Evolutionary conservation across 306 rosid species (phyloP).

Genomic region (Cercis canadensis): DNA sequence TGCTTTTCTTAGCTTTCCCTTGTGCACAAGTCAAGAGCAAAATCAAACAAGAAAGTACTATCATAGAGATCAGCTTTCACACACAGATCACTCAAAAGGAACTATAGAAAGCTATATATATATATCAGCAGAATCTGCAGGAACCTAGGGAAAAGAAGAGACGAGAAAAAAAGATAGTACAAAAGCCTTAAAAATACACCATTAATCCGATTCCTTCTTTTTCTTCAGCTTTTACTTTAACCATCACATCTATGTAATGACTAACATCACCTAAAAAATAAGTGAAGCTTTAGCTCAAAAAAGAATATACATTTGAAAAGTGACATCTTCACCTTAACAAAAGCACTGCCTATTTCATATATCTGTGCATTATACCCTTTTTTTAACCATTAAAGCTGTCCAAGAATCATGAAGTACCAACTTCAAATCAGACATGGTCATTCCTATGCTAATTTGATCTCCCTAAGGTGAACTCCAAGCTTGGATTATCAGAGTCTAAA

Average conservation of each 20-base stretch:
- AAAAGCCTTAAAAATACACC: constrained; percentile 42
- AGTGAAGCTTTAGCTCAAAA: constrained; percentile 49
- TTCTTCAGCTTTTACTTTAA: constrained; percentile 57
- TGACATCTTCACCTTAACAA: constrained; percentile 48
- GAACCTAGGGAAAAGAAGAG: constrained; percentile 41
- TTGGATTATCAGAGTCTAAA: constrained; percentile 53
- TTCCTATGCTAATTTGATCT: constrained; percentile 55
- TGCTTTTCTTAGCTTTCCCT: constrained; percentile 43
- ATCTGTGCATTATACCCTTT: constrained; percentile 32
- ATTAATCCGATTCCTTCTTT: constrained; percentile 62
- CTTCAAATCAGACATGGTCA: constrained; percentile 44
- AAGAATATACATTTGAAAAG: constrained; percentile 58
- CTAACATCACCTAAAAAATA: constrained; percentile 49
- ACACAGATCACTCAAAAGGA: constrained; percentile 40
- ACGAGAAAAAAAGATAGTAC: constrained; percentile 30
- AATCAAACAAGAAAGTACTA: constrained; percentile 38
- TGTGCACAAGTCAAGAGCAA: constrained; percentile 40
- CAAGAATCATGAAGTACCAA: constrained; percentile 24
- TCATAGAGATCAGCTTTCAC: constrained; percentile 47
- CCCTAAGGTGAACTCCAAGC: constrained; percentile 79
- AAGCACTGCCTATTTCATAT: constrained; percentile 42
- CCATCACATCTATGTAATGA: constrained; percentile 46
- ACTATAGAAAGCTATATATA: constrained; percentile 17
- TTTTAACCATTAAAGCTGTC: constrained; percentile 31
- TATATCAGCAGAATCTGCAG: constrained; percentile 36